Evolutionary conservation across 495 filamentous ascomycete species (phyloP).

Genomic region (Mytilinidion resinicola): DNA sequence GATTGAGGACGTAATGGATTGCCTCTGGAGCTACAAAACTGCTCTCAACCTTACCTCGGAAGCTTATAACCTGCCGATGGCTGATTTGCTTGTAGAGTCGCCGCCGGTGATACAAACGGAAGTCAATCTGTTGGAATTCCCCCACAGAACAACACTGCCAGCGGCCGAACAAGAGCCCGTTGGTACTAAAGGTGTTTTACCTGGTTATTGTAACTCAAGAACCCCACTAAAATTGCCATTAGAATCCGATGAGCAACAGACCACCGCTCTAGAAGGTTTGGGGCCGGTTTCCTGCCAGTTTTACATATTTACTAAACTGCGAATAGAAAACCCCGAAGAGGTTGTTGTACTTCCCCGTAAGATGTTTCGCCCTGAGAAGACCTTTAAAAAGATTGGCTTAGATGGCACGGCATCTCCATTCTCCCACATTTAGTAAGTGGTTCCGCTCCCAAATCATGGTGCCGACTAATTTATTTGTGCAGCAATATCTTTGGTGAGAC

Average conservation of each 20-base stretch:
- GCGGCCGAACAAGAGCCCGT: neutral
- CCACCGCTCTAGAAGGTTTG: neutral
- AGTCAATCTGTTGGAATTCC: neutral
- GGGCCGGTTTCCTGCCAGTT: neutral
- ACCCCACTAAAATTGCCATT: neutral
- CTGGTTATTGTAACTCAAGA: neutral
- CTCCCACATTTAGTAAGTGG: neutral
- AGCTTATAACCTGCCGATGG: neutral
- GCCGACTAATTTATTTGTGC: neutral
- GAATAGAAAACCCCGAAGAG: neutral
- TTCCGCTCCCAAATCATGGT: neutral
- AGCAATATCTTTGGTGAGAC: neutral
- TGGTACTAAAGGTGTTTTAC: neutral
- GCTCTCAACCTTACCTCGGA: neutral
- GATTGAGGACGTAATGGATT: neutral
- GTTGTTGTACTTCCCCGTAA: conserved; percentile 1
- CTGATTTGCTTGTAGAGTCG: neutral
- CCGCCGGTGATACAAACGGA: neutral
- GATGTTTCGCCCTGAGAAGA: neutral
- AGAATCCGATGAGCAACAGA: neutral
- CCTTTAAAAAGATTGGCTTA: neutral
- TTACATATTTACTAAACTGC: neutral
- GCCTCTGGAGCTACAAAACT: neutral
- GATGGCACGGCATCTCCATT: neutral
- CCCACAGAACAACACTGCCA: neutral